Evolutionary conservation across 2,329 filamentous ascomycete species (phyloP).

Genomic region (Claviceps lovelessii): DNA sequence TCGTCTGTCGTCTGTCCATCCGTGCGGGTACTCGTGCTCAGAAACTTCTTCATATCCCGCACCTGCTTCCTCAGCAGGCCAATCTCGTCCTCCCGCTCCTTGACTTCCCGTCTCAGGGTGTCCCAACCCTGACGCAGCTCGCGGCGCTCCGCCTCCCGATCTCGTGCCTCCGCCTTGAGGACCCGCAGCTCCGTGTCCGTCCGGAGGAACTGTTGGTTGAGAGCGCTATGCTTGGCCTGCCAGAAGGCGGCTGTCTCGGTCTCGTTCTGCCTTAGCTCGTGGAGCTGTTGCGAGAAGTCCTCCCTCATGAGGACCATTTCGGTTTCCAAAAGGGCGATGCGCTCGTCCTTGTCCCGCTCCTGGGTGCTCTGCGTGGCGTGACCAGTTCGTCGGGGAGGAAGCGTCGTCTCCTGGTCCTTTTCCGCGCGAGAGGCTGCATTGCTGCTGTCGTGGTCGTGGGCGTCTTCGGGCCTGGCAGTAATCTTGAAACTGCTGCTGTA

Average conservation of each 20-base stretch:
- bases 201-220: constrained; percentile 38
- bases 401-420: constrained; percentile 13
- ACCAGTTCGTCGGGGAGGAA: too few species aligned
- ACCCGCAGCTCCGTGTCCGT: constrained; percentile 39
- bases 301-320: constrained; percentile 38
- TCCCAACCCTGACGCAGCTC: constrained; percentile 38
- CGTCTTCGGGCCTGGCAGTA: constrained; percentile 12
- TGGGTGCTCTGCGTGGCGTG: too few species aligned
- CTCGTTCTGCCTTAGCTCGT: too few species aligned
- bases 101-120: constrained; percentile 29
- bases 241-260: constrained; percentile 42
- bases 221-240: constrained; percentile 38
- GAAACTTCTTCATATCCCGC: constrained; percentile 54
- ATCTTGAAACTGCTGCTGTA: constrained; percentile 11
- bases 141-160: constrained; percentile 30
- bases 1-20: constrained; percentile 52
- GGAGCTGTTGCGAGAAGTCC: constrained; percentile 36
- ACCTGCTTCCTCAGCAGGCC: constrained; percentile 43
- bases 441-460: constrained; percentile 10
- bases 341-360: constrained; percentile 27
- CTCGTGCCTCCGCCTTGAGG: constrained; percentile 34
- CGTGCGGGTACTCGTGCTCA: constrained; percentile 50
- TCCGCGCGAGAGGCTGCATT: constrained; percentile 10
- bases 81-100: constrained; percentile 41
- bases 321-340: constrained; percentile 36